These are phyloP conservation scores for Tetrahymena elliotti DNA, from an alignment of 73 alveolate species.

Conservation along the genomic window DNA sequence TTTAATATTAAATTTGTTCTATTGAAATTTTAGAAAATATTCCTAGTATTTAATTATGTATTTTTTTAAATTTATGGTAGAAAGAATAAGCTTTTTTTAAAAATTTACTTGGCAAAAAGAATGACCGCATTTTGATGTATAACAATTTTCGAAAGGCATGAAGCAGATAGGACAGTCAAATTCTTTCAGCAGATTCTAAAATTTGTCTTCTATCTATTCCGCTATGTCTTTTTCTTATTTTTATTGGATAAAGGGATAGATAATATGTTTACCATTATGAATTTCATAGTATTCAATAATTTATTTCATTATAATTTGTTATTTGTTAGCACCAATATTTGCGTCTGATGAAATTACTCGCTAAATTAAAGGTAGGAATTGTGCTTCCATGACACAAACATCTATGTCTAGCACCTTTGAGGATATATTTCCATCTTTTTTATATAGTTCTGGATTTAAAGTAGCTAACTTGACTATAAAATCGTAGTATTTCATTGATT, in stretches of 20 bases:
- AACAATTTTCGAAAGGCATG: not conserved
- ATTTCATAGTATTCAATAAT: not conserved
- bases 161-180: not conserved
- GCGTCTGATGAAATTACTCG: not conserved
- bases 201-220: not conserved
- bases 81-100: not conserved
- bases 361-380: not conserved
- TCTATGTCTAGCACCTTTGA: not conserved
- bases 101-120: not conserved
- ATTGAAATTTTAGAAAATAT: too few species aligned
- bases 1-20: too few species aligned
- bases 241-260: not conserved
- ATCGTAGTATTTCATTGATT: not conserved
- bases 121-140: not conserved
- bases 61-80: not conserved
- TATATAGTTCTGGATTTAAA: not conserved
- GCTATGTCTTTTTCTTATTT: not conserved
- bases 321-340: not conserved
- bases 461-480: not conserved
- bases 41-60: too few species aligned
- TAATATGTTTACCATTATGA: not conserved
- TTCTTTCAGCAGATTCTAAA: not conserved
- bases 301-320: not conserved
- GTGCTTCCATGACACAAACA: not conserved
- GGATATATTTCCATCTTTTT: not conserved